Conservation (phyloP, 78 protist species). For the Salpingoeca rosetta region DNA sequence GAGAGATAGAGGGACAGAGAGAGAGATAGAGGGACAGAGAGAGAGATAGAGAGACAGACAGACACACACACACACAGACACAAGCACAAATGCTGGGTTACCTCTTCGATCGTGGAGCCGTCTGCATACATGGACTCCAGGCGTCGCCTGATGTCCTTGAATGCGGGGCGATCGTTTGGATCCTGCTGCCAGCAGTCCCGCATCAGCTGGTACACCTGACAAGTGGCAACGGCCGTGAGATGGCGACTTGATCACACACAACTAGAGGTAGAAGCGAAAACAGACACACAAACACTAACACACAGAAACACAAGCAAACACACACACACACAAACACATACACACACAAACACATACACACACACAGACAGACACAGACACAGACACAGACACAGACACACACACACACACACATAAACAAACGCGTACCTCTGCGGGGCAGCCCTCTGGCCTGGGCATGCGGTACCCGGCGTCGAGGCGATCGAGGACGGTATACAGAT, state of each 20-base stretch:
- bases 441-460: constrained; percentile 15
- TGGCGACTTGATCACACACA: no score
- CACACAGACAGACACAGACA: constrained; percentile 3
- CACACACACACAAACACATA: not conserved
- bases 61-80: no score
- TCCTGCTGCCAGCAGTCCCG: not conserved
- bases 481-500: not conserved
- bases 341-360: not conserved
- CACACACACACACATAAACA: constrained; percentile 1
- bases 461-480: constrained; percentile 16
- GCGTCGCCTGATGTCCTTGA: not conserved
- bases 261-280: no score
- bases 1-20: no score
- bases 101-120: not conserved
- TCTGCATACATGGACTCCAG: not conserved
- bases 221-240: no score
- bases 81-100: no score
- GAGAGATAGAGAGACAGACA: no score
- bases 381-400: not conserved
- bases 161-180: not conserved
- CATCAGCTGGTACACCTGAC: constrained; percentile 30
- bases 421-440: constrained; percentile 29
- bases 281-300: not conserved
- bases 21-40: no score
- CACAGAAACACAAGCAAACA: not conserved